Base-by-base conservation (phyloP, 345 rosid genomes). In the Gossypioides kirkii region DNA sequence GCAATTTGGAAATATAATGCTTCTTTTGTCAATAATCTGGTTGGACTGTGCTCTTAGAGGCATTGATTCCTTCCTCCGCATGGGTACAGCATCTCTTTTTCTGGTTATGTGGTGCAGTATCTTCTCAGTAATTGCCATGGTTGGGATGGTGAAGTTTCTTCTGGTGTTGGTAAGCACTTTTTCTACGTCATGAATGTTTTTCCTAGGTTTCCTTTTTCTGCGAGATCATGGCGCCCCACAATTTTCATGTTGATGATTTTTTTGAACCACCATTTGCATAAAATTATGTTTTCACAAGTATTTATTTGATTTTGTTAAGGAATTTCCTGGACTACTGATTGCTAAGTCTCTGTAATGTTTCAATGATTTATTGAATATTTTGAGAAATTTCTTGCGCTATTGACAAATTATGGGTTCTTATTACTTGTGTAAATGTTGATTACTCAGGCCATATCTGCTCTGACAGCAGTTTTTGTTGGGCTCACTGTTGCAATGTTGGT, bases 81-180 rank as follows among this genome's bases (percentile, higher is more conserved):
- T 95, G 92, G 97, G 98, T 73, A 92, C 96, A 16, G 77, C 93
- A 41, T 90, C 97, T 5, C 87, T 92, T 80, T 90, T 91, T 80
- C 88, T 92, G 12, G 78, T 91, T 76, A 75, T 95, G 74, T 95
- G 98, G 99, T 92, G 97, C 81, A 87, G 98, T 82, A 82, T 89
- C 72, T 81, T 95, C 77, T 91, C 99, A 54, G 80, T 81, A 46
- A 79, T 91, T 79, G 87, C 91, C 17, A 88, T 92, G 98, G 85
- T 80, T 50, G 99, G 99, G 76, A 74, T 86, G 72, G 61, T 79
- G 80, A 95, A 86, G 80, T 90, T 92, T 80, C 80, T 91, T 61
- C 38, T 91, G 79, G 76, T 84, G 76, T 75, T 82, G 91, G 99
- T 95, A 85, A 86, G 99, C 65, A 28, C 50, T 55, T 63, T 49